Evolutionary conservation across 768 basidiomycete species (phyloP).

Genomic region (Phaffia tasmanica): DNA sequence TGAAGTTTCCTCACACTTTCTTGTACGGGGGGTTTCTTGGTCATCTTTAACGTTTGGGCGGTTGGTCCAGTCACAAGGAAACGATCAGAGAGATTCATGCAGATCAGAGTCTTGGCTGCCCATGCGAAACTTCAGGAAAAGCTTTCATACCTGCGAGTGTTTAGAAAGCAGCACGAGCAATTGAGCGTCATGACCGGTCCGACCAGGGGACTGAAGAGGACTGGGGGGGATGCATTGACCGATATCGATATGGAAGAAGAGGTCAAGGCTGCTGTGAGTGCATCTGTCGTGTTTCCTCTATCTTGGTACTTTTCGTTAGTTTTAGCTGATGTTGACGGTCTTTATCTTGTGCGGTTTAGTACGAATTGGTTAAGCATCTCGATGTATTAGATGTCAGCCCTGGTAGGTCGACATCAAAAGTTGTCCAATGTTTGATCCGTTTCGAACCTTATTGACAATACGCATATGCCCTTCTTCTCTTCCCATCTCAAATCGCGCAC

Average conservation of each 20-base stretch:
- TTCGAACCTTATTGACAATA: too few species aligned
- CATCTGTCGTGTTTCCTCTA: neutral
- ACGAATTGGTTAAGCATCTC: constrained; percentile 92
- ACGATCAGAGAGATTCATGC: constrained; percentile 83
- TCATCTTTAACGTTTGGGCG: neutral
- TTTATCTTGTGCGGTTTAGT: constrained; percentile 35
- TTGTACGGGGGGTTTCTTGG: neutral
- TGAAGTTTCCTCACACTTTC: neutral
- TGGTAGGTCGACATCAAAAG: constrained; percentile 53
- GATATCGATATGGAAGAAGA: constrained; percentile 98
- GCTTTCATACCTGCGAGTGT: constrained; percentile 71
- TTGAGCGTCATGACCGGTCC: constrained; percentile 94
- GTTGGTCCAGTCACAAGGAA: constrained; percentile 56
- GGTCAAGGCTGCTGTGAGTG: constrained; percentile 60
- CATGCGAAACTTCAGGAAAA: constrained; percentile 86
- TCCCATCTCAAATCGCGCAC: neutral
- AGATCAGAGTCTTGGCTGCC: constrained; percentile 83
- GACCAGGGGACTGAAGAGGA: constrained; percentile 52
- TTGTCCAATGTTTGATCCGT: too few species aligned
- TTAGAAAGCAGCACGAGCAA: constrained; percentile 96
- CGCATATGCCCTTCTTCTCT: neutral
- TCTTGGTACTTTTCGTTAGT: neutral
- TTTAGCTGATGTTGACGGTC: neutral
- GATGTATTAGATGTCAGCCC: constrained; percentile 79
- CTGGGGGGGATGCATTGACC: constrained; percentile 30